Evolutionary conservation across 495 filamentous ascomycete genomes (phyloP).

Genomic region (Aspergillus biplanus): DNA sequence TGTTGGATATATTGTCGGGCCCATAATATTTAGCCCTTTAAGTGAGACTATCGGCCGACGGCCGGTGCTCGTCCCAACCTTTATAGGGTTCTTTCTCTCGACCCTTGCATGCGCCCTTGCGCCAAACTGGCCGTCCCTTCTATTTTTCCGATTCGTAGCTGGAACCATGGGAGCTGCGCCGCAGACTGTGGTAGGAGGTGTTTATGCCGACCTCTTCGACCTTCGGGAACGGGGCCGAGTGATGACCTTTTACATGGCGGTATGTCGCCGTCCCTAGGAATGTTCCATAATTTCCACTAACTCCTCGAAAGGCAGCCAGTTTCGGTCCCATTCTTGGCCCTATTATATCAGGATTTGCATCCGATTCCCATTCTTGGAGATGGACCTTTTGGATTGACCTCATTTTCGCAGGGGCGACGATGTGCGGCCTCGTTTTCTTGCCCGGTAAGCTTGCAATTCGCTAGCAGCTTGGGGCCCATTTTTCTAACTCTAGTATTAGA

Average conservation of each 20-base stretch:
- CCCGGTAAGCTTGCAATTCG: conserved; percentile 34
- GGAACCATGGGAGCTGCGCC: conserved; percentile 69
- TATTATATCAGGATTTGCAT: conserved; percentile 65
- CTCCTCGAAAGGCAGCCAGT: conserved; percentile 55
- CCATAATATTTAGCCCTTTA: conserved; percentile 68
- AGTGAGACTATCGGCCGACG: conserved; percentile 74
- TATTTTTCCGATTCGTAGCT: conserved; percentile 69
- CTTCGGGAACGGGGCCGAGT: conserved; percentile 65
- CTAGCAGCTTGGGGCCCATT: too few species aligned
- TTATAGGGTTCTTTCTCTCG: conserved; percentile 65
- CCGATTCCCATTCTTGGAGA: conserved; percentile 60
- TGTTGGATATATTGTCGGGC: conserved; percentile 70
- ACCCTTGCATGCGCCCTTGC: conserved; percentile 72
- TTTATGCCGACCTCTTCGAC: conserved; percentile 73
- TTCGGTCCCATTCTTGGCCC: conserved; percentile 70
- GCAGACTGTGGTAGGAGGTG: conserved; percentile 70
- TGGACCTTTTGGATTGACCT: conserved; percentile 68
- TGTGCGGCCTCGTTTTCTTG: conserved; percentile 48
- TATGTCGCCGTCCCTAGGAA: conserved; percentile 36
- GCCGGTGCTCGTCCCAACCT: conserved; percentile 61
- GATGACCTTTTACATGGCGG: conserved; percentile 73
- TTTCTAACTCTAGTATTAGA: conserved; percentile 40
- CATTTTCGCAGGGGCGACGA: conserved; percentile 55
- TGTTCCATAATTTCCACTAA: conserved; percentile 13
- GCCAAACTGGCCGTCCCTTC: conserved; percentile 65